Percentiles rank a stretch among this genome's conserved stretches.
These are phyloP conservation scores for Hirschioporus abietinus DNA, from an alignment of 768 basidiomycete species.

Conservation along the genomic window DNA sequence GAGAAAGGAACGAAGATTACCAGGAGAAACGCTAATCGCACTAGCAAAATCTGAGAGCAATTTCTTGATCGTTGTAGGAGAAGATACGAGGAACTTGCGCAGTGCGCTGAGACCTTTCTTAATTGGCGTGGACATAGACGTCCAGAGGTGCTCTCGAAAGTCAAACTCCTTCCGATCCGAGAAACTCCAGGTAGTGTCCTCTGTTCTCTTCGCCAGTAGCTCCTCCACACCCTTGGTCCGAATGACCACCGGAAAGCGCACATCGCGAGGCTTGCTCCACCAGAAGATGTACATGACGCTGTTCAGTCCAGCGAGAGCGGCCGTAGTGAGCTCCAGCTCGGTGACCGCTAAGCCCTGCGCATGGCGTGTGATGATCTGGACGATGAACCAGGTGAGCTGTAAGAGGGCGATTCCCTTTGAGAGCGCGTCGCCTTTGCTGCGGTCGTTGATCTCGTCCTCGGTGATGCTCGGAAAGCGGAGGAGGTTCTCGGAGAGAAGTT, in stretches of 20 bases:
- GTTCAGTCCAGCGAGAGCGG: conserved; percentile 5
- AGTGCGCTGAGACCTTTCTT: too few relatives aligned
- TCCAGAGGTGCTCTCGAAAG: not conserved
- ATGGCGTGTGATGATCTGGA: not conserved
- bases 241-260: not conserved
- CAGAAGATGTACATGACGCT: conserved; percentile 8
- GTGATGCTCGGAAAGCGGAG: not conserved
- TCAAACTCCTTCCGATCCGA: not conserved
- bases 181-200: not conserved
- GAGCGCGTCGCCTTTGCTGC: not conserved
- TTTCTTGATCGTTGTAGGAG: too few relatives aligned
- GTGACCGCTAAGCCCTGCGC: not conserved
- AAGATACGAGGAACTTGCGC: not conserved
- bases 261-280: conserved; percentile 10
- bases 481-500: not conserved
- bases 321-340: not conserved
- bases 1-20: too few relatives aligned
- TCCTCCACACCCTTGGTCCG: not conserved
- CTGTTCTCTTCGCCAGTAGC: not conserved
- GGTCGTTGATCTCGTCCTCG: not conserved
- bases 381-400: not conserved
- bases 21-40: too few relatives aligned
- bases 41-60: too few relatives aligned
- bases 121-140: not conserved
- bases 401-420: not conserved